Percentiles rank a stretch among this genome's conserved stretches.
phyloP scores from a whole-genome alignment of 345 rosid genomes.

The Brassica nigra region DNA sequence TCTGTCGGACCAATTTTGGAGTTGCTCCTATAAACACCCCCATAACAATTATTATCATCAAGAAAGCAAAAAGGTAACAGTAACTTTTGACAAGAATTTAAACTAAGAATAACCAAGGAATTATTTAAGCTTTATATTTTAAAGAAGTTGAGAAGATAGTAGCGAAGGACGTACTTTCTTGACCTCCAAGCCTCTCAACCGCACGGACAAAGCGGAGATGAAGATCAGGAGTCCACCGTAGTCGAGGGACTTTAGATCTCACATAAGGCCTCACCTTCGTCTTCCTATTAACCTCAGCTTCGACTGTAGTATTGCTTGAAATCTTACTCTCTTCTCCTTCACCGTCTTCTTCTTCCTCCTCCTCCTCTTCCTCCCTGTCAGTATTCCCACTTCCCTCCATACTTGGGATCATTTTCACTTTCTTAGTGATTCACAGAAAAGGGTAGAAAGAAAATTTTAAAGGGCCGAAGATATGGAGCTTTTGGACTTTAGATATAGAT shows the following conservation, averaged over 20 bases:
- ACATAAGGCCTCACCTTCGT: slow-evolving; percentile 64
- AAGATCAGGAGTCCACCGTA: slow-evolving; percentile 91
- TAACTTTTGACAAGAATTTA: neutral
- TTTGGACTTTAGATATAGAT: neutral
- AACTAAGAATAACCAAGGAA: neutral
- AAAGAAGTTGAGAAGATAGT: slow-evolving; percentile 1
- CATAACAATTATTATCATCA: neutral
- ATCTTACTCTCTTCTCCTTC: slow-evolving; percentile 48
- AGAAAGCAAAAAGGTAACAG: neutral
- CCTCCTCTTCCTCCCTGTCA: slow-evolving; percentile 13
- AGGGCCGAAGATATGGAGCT: neutral
- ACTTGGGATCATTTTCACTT: slow-evolving; percentile 18
- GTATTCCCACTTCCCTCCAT: slow-evolving; percentile 14
- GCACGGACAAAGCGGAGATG: slow-evolving; percentile 78
- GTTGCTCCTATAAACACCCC: slow-evolving; percentile 61
- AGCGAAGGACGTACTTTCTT: slow-evolving; percentile 62
- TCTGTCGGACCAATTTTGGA: slow-evolving; percentile 78
- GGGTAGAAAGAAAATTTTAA: neutral
- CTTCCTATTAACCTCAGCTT: slow-evolving; percentile 64
- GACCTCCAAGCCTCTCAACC: slow-evolving; percentile 84
- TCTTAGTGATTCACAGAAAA: neutral
- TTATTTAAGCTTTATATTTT: neutral
- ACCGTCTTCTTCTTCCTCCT: slow-evolving; percentile 30
- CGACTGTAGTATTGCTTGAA: slow-evolving; percentile 91
- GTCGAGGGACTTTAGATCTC: slow-evolving; percentile 76